A percentile compares a stretch with the other conserved stretches of the same genome.
These are phyloP conservation scores for Russula compacta DNA, from an alignment of 768 basidiomycete genomes.

Conservation along the genomic window DNA sequence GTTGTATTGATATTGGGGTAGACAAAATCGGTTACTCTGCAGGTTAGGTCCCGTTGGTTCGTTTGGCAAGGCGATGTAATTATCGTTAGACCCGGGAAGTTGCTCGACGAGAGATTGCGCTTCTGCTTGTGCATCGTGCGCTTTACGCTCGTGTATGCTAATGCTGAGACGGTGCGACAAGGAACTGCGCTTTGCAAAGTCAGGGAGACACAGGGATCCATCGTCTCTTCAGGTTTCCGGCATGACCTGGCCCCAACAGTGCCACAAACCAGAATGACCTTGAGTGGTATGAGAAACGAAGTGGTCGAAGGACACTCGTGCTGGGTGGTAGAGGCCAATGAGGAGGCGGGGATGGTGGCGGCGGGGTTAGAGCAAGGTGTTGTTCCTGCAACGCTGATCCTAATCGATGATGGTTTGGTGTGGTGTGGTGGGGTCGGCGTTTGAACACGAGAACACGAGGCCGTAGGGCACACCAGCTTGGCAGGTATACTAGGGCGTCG, in stretches of 20 bases:
- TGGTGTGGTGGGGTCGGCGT: background rate
- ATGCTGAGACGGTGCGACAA: background rate
- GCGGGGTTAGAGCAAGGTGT: no score
- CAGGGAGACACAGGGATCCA: no score
- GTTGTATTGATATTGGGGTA: background rate
- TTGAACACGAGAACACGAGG: no score
- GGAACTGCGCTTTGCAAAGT: background rate
- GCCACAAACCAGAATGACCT: background rate
- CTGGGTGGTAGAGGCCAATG: no score
- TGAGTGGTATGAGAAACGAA: background rate
- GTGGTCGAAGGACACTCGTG: background rate
- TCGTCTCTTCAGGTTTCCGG: no score
- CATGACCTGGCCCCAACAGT: background rate
- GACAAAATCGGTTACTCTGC: background rate
- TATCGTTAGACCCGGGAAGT: background rate
- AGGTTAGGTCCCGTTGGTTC: background rate
- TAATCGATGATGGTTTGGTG: no score
- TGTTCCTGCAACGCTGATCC: no score
- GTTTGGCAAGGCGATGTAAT: background rate
- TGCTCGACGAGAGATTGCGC: background rate
- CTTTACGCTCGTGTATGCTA: background rate
- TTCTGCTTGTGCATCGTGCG: background rate
- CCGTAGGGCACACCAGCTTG: background rate
- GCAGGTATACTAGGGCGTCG: background rate
- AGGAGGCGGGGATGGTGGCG: no score